A percentile compares a stretch with the other conserved stretches of the same genome.
These are phyloP conservation scores for Pyrenophora seminiperda DNA, from an alignment of 2,329 filamentous ascomycete genomes.

Conservation along the genomic window DNA sequence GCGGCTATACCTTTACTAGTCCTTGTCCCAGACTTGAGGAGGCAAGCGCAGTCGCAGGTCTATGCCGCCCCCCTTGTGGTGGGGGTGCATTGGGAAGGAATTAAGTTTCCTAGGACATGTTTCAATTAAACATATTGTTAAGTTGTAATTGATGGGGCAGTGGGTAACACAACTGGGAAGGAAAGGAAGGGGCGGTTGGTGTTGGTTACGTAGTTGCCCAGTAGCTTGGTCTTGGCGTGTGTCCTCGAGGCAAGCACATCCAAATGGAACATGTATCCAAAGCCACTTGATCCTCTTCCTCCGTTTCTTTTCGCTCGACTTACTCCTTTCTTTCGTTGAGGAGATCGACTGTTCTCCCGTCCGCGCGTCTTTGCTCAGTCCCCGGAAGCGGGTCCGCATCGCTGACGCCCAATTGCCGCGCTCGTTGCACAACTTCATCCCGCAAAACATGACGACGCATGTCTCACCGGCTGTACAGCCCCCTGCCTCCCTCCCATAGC, in stretches of 20 bases:
- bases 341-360: background rate
- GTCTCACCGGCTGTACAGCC: too few relatives aligned
- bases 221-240: constrained; percentile 11
- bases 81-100: constrained; percentile 4
- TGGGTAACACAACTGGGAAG: constrained; percentile 11
- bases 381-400: too few relatives aligned
- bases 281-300: background rate
- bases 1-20: constrained; percentile 38
- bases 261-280: constrained; percentile 9
- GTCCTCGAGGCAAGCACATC: constrained; percentile 6
- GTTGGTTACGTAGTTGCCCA: constrained; percentile 17
- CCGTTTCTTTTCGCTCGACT: background rate
- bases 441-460: too few relatives aligned
- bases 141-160: constrained; percentile 19
- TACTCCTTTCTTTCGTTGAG: background rate
- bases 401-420: too few relatives aligned
- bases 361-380: too few relatives aligned
- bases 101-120: constrained; percentile 19
- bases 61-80: constrained; percentile 17
- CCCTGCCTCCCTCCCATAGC: too few relatives aligned
- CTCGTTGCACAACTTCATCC: too few relatives aligned
- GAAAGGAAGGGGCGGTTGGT: constrained; percentile 20
- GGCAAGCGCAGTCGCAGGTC: constrained; percentile 41
- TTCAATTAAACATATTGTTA: constrained; percentile 26
- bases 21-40: constrained; percentile 27